phyloP scores from a whole-genome alignment of 768 basidiomycete genomes.

The Holtermanniella nyarrowii region DNA sequence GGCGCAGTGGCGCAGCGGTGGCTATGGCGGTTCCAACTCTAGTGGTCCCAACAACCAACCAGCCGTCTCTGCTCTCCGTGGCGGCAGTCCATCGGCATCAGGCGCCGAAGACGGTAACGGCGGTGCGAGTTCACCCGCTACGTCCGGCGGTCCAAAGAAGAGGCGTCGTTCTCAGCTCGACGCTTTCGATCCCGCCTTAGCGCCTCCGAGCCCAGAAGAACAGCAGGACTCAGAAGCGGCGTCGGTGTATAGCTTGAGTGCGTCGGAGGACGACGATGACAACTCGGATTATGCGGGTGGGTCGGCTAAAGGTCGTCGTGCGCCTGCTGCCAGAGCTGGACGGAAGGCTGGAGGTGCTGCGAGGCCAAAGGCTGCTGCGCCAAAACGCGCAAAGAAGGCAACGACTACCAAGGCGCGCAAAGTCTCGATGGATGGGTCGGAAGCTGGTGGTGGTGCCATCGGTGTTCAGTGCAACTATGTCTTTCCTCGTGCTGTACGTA shows the following conservation, averaged over 20 bases:
- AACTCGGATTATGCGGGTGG: neutral
- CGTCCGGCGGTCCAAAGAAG: neutral
- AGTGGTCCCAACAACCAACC: slow-evolving; percentile 19
- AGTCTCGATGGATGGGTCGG: neutral
- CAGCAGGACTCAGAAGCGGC: no score
- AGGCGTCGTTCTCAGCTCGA: neutral
- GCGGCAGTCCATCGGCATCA: neutral
- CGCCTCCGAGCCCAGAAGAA: no score
- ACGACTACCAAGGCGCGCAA: neutral
- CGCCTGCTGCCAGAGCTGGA: slow-evolving; percentile 1
- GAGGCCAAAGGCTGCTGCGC: neutral
- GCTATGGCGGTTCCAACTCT: slow-evolving; percentile 8
- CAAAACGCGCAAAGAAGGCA: neutral
- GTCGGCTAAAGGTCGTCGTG: slow-evolving; percentile 4
- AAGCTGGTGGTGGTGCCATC: slow-evolving; percentile 1
- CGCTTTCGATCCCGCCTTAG: no score
- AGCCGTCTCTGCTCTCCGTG: neutral
- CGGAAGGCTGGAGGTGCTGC: slow-evolving; percentile 1
- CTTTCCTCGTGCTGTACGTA: slow-evolving; percentile 30
- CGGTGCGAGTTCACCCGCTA: no score
- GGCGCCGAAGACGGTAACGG: no score
- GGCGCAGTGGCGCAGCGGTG: slow-evolving; percentile 22
- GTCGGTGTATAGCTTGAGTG: neutral
- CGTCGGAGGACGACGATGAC: neutral
- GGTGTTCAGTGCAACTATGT: slow-evolving; percentile 34